Evolutionary conservation across 148 eudicot genomes (phyloP).

Genomic region (Spergularia marina): DNA sequence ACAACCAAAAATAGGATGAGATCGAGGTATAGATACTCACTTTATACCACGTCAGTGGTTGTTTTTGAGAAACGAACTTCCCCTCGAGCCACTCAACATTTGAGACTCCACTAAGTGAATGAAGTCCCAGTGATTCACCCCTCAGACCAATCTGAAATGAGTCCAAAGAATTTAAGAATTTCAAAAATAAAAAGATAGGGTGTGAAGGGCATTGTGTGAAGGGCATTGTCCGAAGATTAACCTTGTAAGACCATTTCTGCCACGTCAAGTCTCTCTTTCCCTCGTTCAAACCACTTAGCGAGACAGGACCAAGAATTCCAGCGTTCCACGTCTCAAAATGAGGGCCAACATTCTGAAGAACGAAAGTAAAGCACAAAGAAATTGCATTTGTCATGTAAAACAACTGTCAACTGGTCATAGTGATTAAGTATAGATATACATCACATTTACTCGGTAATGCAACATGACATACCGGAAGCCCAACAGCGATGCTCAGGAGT

Average conservation of each 20-base stretch:
- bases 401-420: neutral
- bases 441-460: neutral
- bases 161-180: conserved; percentile 1
- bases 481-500: conserved; percentile 91
- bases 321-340: conserved; percentile 78
- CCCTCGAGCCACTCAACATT: conserved; percentile 78
- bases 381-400: neutral
- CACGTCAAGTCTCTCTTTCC: conserved; percentile 78
- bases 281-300: conserved; percentile 63
- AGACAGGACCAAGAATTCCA: conserved; percentile 80
- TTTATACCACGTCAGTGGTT: conserved; percentile 82
- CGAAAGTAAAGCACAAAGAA: conserved; percentile 16
- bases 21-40: conserved; percentile 32
- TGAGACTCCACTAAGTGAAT: conserved; percentile 71
- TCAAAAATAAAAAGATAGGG: neutral
- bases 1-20: neutral
- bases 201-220: conserved; percentile 10
- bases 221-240: conserved; percentile 25
- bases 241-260: conserved; percentile 97
- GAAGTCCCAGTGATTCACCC: conserved; percentile 81
- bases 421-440: neutral
- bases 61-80: conserved; percentile 46
- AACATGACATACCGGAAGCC: conserved; percentile 74
- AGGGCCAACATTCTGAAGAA: conserved; percentile 63
- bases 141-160: conserved; percentile 69